Base-by-base conservation (phyloP, 2,329 filamentous ascomycete genomes). In the Geosmithia morbida region DNA sequence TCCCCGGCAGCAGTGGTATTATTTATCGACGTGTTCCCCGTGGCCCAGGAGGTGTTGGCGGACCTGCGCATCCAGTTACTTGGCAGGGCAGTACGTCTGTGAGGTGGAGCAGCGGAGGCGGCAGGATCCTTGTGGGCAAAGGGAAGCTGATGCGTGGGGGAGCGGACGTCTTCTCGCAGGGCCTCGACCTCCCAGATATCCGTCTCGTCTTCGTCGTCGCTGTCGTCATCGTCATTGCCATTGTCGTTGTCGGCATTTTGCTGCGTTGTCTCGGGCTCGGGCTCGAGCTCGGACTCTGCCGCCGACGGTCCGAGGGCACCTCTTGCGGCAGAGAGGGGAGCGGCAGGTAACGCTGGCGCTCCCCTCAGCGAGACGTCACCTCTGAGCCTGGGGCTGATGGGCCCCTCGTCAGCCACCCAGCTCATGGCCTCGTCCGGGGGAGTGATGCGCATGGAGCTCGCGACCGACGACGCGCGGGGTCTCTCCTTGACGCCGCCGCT, bases 181-280 rank as follows among this genome's bases (percentile, higher is more conserved):
- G 75, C 75, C 55, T 79, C 76, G 20, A 77, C 55, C 30, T 73
- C 75, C 75, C 75, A 80, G 11, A 80, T 66, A 51, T 79, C 63
- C 11, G 69, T 70, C 3, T 68, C 67, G n/a, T 70, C 69, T 22
- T 65, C 65, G 16, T 48, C 51, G 10, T 52, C 50, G 4, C 48
- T 47, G 18, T 53, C 56, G 44, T 55, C 44, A 26, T 26, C 22
- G 22, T 26, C 22, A 26, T 5, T n/a, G n/a, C n/a, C n/a, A n/a
- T n/a, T n/a, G n/a, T n/a, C n/a, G n/a, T n/a, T n/a, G n/a, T n/a
- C n/a, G n/a, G n/a, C n/a, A n/a, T n/a, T n/a, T 7, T 54, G 50
- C 2, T 52, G 49, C 2, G 51, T 52, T 14, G 51, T 50, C n/a
- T 55, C 51, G 4, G 52, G 40, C 26, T 44, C 51, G 37, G 48